Evolutionary conservation across 805 yeast species (phyloP).

Genomic region (Saccharomycopsis sp.): DNA sequence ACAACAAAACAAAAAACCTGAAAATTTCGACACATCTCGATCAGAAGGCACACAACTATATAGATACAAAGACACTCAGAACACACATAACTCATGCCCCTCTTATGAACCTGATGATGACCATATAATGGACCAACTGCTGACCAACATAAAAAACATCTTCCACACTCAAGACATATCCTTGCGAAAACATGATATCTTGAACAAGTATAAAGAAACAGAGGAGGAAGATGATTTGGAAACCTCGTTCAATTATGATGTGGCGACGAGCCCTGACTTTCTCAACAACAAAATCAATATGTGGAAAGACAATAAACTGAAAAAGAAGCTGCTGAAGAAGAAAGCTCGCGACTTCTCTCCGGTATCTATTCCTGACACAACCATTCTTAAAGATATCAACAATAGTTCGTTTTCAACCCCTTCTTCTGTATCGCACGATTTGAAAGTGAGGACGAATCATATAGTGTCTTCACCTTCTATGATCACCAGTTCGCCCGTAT

Average conservation of each 20-base stretch:
- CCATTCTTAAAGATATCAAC: background rate
- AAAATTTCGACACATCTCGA: no score
- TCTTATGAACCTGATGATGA: background rate
- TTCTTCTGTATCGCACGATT: background rate
- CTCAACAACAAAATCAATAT: conserved; percentile 15
- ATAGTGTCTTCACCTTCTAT: background rate
- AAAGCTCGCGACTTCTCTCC: background rate
- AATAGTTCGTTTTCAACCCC: background rate
- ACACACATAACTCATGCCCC: no score
- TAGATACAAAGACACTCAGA: no score
- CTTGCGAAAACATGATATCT: conserved; percentile 1
- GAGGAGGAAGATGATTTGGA: conserved; percentile 16
- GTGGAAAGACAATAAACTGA: conserved; percentile 10
- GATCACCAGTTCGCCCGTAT: background rate
- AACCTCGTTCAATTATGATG: conserved; percentile 15
- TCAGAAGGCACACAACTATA: no score
- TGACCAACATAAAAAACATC: background rate
- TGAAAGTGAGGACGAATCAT: background rate
- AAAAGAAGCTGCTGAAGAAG: background rate
- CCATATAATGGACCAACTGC: background rate
- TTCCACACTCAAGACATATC: background rate
- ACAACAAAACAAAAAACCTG: background rate
- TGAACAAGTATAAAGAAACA: conserved; percentile 12
- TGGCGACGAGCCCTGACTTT: background rate
- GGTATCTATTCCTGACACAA: background rate